Percentiles rank a stretch among this genome's conserved stretches.
Conservation (phyloP, 2,329 filamentous ascomycete species). For the Clarireedia monteithiana region DNA sequence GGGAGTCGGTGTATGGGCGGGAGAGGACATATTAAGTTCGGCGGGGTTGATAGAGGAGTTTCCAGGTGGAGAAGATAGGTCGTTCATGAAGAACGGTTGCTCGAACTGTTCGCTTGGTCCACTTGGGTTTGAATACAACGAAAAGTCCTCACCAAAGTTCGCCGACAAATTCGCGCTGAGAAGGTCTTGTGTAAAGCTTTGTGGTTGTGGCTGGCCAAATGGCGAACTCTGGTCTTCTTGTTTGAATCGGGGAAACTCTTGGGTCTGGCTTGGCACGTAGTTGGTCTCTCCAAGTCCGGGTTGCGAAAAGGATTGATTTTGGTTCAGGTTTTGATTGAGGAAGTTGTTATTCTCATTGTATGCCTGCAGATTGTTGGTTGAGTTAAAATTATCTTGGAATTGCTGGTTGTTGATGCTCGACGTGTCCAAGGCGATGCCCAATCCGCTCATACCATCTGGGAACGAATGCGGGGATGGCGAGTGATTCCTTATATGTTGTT, state of each 20-base stretch:
- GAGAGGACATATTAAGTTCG: slow-evolving; percentile 41
- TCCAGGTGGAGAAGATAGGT: slow-evolving; percentile 34
- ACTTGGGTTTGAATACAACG: slow-evolving; percentile 52
- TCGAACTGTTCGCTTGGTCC: slow-evolving; percentile 50
- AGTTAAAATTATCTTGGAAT: slow-evolving; percentile 30
- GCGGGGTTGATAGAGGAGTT: slow-evolving; percentile 38
- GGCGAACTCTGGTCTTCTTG: slow-evolving; percentile 24
- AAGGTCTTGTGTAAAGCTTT: slow-evolving; percentile 39
- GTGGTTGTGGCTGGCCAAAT: slow-evolving; percentile 36
- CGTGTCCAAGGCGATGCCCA: slow-evolving; percentile 50
- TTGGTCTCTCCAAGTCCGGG: slow-evolving; percentile 19
- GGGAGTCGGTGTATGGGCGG: slow-evolving; percentile 25
- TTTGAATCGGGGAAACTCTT: slow-evolving; percentile 29
- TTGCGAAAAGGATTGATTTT: slow-evolving; percentile 27
- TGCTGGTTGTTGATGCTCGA: slow-evolving; percentile 28
- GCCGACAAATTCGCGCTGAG: slow-evolving; percentile 43
- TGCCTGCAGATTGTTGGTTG: slow-evolving; percentile 32
- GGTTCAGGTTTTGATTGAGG: slow-evolving; percentile 37
- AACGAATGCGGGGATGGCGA: slow-evolving; percentile 51
- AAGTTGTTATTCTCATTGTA: slow-evolving; percentile 37
- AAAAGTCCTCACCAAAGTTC: slow-evolving; percentile 52
- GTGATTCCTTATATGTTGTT: slow-evolving; percentile 50
- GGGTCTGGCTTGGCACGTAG: slow-evolving; percentile 19
- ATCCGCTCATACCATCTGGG: slow-evolving; percentile 38
- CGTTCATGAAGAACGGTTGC: slow-evolving; percentile 52